phyloP scores from a whole-genome alignment of 2,329 filamentous ascomycete genomes.

The Chalaropsis thielavioides region DNA sequence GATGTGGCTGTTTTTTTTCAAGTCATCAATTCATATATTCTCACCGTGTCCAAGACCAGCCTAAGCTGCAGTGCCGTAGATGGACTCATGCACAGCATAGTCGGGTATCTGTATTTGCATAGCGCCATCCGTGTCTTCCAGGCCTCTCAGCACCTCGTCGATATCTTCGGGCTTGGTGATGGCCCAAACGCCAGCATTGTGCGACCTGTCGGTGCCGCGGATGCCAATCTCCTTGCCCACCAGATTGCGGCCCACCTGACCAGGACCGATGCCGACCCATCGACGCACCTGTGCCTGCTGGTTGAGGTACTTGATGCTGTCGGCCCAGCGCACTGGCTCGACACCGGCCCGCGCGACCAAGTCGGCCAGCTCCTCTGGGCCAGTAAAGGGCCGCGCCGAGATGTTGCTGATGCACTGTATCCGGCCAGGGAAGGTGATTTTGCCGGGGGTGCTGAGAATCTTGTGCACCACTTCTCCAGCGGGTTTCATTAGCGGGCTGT shows the following conservation, averaged over 20 bases:
- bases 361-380: slow-evolving; percentile 60
- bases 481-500: slow-evolving; percentile 81
- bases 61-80: slow-evolving; percentile 6
- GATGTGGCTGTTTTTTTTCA: neutral
- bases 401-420: slow-evolving; percentile 81
- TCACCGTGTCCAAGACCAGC: neutral
- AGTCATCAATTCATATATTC: neutral
- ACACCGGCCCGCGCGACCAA: slow-evolving; percentile 66
- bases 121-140: slow-evolving; percentile 48
- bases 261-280: slow-evolving; percentile 86
- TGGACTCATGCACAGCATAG: slow-evolving; percentile 12
- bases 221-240: slow-evolving; percentile 93
- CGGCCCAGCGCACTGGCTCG: slow-evolving; percentile 93
- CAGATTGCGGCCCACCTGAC: slow-evolving; percentile 83
- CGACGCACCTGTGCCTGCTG: slow-evolving; percentile 65
- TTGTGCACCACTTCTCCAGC: slow-evolving; percentile 60
- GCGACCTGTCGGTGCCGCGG: slow-evolving; percentile 59
- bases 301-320: slow-evolving; percentile 79
- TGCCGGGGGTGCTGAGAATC: slow-evolving; percentile 48
- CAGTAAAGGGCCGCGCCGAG: slow-evolving; percentile 61
- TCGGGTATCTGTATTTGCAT: slow-evolving; percentile 29
- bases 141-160: slow-evolving; percentile 48
- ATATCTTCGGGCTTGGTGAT: slow-evolving; percentile 68
- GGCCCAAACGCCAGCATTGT: slow-evolving; percentile 85
- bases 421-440: slow-evolving; percentile 58